A percentile compares a stretch with the other conserved stretches of the same genome.
Conservation (phyloP, 768 basidiomycete genomes). For the Lentinula lateritia region DNA sequence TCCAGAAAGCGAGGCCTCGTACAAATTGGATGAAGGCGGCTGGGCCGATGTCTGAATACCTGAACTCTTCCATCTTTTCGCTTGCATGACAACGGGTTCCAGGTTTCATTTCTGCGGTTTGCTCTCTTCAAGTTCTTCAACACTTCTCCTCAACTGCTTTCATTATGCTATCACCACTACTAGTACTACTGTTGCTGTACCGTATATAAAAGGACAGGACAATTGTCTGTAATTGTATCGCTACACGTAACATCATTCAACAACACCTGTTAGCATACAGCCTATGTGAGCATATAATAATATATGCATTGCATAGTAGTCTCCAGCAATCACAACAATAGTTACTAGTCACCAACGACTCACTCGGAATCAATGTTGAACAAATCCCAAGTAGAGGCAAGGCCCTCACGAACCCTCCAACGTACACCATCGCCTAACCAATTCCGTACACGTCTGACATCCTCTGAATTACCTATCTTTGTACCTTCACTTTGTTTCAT, state of each 20-base stretch:
- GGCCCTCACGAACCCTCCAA: slow-evolving; percentile 8
- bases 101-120: not conserved
- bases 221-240: too few species aligned
- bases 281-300: too few species aligned
- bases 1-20: slow-evolving; percentile 87
- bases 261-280: too few species aligned
- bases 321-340: too few species aligned
- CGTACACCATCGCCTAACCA: slow-evolving; percentile 8
- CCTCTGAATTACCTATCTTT: slow-evolving; percentile 22
- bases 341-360: too few species aligned
- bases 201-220: too few species aligned
- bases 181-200: not conserved
- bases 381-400: slow-evolving; percentile 6
- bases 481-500: not conserved
- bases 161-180: not conserved
- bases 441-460: not conserved
- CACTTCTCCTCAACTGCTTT: not conserved
- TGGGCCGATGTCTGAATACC: slow-evolving; percentile 80
- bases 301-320: too few species aligned
- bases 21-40: slow-evolving; percentile 87
- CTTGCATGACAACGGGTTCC: slow-evolving; percentile 20
- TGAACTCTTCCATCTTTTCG: slow-evolving; percentile 18
- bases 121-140: not conserved
- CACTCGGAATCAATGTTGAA: not conserved
- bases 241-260: too few species aligned